Percentiles rank a stretch among this genome's conserved stretches.
These are phyloP conservation scores for Fusarium nanum DNA, from an alignment of 2,329 filamentous ascomycete species.

Conservation along the genomic window DNA sequence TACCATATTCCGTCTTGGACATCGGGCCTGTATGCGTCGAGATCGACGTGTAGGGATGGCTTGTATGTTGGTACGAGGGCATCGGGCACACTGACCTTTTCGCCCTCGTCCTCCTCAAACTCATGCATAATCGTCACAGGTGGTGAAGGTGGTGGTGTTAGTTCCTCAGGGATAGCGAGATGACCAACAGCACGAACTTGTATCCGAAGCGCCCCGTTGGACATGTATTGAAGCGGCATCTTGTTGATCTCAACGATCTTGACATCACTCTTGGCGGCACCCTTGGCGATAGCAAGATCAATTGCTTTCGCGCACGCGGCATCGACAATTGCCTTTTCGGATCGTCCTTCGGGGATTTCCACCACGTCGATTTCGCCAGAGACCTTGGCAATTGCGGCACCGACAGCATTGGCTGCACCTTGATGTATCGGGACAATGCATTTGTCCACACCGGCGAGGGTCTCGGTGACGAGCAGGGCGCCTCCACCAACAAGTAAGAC, in stretches of 20 bases:
- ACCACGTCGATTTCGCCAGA: constrained; percentile 65
- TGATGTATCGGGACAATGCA: constrained; percentile 64
- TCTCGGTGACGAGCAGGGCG: constrained; percentile 61
- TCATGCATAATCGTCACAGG: constrained; percentile 12
- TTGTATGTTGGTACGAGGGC: constrained; percentile 48
- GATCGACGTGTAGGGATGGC: constrained; percentile 48
- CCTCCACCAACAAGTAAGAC: constrained; percentile 70
- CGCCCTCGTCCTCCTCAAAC: constrained; percentile 38
- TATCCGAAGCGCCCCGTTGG: constrained; percentile 51
- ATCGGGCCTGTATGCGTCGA: constrained; percentile 48
- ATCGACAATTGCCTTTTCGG: constrained; percentile 53
- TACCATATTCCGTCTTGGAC: constrained; percentile 51
- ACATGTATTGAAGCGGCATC: constrained; percentile 53
- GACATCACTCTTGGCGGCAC: constrained; percentile 50
- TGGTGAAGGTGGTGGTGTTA: constrained; percentile 41
- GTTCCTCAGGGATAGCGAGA: constrained; percentile 47
- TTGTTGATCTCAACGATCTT: constrained; percentile 60
- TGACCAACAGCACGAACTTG: constrained; percentile 52
- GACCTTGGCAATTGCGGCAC: constrained; percentile 68
- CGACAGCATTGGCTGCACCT: constrained; percentile 70
- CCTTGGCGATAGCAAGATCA: constrained; percentile 48
- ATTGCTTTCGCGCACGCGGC: constrained; percentile 53
- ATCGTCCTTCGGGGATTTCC: constrained; percentile 56
- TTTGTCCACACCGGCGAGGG: constrained; percentile 61
- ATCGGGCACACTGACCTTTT: constrained; percentile 47